phyloP scores from a whole-genome alignment of 805 yeast genomes.

The Lachancea sp. region DNA sequence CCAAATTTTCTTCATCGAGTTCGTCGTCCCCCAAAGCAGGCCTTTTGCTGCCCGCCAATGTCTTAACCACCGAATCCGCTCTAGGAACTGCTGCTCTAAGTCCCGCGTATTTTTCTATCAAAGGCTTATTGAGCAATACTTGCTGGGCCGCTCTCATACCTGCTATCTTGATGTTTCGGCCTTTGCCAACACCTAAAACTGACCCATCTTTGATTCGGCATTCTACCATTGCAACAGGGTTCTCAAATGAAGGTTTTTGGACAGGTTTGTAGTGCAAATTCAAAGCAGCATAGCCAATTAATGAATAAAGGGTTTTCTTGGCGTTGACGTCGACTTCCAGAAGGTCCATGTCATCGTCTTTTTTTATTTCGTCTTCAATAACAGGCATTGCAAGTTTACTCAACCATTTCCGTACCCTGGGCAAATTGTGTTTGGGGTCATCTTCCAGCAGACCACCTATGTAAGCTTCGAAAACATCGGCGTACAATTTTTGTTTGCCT shows the following conservation, averaged over 20 bases:
- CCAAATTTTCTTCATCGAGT: background rate
- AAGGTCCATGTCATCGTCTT: slow-evolving; percentile 26
- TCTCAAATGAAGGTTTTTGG: slow-evolving; percentile 30
- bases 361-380: slow-evolving; percentile 22
- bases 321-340: slow-evolving; percentile 53
- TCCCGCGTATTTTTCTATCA: slow-evolving; percentile 59
- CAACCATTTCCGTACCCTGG: slow-evolving; percentile 53
- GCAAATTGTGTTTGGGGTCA: slow-evolving; percentile 37
- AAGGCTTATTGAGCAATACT: slow-evolving; percentile 53
- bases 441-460: slow-evolving; percentile 77
- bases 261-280: slow-evolving; percentile 54
- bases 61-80: slow-evolving; percentile 27
- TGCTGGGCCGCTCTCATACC: slow-evolving; percentile 80
- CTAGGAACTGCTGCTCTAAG: slow-evolving; percentile 50
- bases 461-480: slow-evolving; percentile 92
- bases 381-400: slow-evolving; percentile 44
- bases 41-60: slow-evolving; percentile 10
- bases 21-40: background rate
- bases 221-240: slow-evolving; percentile 49
- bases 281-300: slow-evolving; percentile 67
- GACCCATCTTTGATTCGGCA: slow-evolving; percentile 60
- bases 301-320: slow-evolving; percentile 67
- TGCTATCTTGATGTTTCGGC: slow-evolving; percentile 65
- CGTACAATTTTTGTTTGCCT: slow-evolving; percentile 65
- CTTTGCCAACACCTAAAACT: slow-evolving; percentile 65